Conservation (phyloP, 495 filamentous ascomycete genomes). For the Talaromyces ruber region DNA sequence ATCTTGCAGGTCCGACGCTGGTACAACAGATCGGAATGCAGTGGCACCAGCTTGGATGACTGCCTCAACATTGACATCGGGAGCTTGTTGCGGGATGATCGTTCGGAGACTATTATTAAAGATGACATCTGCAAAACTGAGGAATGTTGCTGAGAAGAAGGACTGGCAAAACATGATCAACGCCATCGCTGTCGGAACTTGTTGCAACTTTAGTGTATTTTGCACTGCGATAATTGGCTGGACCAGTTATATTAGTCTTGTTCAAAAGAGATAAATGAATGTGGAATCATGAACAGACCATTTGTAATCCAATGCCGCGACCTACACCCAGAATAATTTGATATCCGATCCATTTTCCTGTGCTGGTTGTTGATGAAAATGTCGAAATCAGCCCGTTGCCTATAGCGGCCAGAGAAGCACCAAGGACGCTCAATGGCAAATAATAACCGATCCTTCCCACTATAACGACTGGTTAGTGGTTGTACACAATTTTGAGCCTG, state of each 20-base stretch:
- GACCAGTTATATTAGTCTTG: not conserved
- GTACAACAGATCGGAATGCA: conserved; percentile 22
- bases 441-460: conserved; percentile 27
- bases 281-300: not conserved
- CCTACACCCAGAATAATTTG: conserved; percentile 24
- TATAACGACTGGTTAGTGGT: not conserved
- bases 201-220: conserved; percentile 9
- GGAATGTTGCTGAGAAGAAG: conserved; percentile 20
- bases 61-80: conserved; percentile 14
- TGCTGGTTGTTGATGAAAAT: conserved; percentile 22
- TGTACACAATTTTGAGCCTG: no score
- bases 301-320: conserved; percentile 20
- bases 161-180: conserved; percentile 23
- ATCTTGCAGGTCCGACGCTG: not conserved
- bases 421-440: conserved; percentile 24
- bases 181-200: conserved; percentile 20
- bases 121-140: conserved; percentile 19
- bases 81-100: conserved; percentile 14
- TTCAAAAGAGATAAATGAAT: not conserved
- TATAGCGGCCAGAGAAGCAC: conserved; percentile 19
- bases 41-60: conserved; percentile 26
- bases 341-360: conserved; percentile 32
- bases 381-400: conserved; percentile 28
- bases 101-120: conserved; percentile 18
- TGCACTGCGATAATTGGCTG: conserved; percentile 30